These are phyloP conservation scores for Termitomyces sp. DNA, from an alignment of 768 basidiomycete species.

Conservation along the genomic window DNA sequence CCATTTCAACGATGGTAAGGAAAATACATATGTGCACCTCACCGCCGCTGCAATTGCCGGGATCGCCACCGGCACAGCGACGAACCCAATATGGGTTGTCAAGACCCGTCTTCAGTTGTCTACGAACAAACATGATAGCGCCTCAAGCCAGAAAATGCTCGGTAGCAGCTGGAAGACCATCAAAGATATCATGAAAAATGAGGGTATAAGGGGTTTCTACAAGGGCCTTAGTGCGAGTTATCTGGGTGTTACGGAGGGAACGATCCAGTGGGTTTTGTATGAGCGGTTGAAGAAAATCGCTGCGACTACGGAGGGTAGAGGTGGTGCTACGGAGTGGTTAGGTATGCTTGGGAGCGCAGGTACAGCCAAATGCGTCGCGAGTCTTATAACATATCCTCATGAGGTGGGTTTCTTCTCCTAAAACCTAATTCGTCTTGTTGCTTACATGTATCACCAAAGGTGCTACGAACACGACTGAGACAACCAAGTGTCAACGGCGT, in stretches of 20 bases:
- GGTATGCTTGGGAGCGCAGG: constrained; percentile 90
- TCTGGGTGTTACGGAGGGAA: constrained; percentile 92
- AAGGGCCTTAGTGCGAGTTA: constrained; percentile 94
- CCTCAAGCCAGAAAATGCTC: constrained; percentile 26
- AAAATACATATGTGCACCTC: constrained; percentile 86
- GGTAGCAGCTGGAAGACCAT: constrained; percentile 63
- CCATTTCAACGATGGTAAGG: constrained; percentile 71
- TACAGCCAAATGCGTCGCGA: constrained; percentile 90
- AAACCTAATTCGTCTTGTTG: background rate
- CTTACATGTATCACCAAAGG: constrained; percentile 39
- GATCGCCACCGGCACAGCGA: constrained; percentile 81
- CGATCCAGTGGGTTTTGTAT: constrained; percentile 97
- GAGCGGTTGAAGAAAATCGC: constrained; percentile 83
- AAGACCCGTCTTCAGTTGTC: constrained; percentile 91
- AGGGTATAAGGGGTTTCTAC: constrained; percentile 88
- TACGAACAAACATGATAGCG: constrained; percentile 22
- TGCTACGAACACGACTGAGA: constrained; percentile 87
- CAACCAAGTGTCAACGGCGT: constrained; percentile 81
- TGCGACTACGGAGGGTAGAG: constrained; percentile 47
- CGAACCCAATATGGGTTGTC: constrained; percentile 99
- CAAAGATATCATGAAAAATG: constrained; percentile 69
- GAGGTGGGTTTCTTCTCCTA: constrained; percentile 56
- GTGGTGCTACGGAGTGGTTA: constrained; percentile 63
- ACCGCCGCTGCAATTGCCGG: constrained; percentile 84
- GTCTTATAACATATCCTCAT: constrained; percentile 95